Base-by-base conservation (phyloP, 306 rosid species). In the Lathyrus sativus region DNA sequence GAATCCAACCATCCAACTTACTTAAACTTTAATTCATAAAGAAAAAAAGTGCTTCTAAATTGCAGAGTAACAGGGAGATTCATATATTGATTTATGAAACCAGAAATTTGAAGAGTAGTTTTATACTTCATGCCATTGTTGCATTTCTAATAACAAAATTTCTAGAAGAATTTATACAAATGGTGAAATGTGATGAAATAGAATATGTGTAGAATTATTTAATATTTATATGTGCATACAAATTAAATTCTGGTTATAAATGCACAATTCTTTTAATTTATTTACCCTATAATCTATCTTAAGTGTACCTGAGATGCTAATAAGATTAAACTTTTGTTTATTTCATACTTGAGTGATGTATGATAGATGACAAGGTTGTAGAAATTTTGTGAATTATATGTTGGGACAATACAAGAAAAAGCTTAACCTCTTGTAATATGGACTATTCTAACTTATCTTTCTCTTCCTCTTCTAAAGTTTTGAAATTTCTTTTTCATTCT, bases 21-120 rank as follows among this genome's bases (percentile, higher is more conserved):
- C 2, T 15, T 6, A 46, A 14, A 46, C 19, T 46, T n/a, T n/a
- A 46, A 44, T 13, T 44, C 49, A 13, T 12, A 15, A 48, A 15
- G n/a, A 48, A 18, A 9, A n/a, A 89, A 92, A 0, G 81, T 73
- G 82, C 6, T 26, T 55, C 35, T 26, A 9, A 26, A 26, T 12
- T 55, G 57, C 74, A 31, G 39, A 63, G 48, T 33, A 62, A 73
- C 50, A 6, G 10, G 19, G 35, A 65, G 8, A 75, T 65, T 35
- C 61, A 41, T 72, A n/a, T 59, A 26, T 13, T 63, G 64, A 26
- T 50, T 45, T 56, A 14, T 22, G 45, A 75, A 65, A 55, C 49
- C 14, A 49, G 39, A 64, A 58, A 43, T 39, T 37, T 71, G 58
- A 53, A 66, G 57, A 46, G 31, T 10, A 9, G 38, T 45, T 68